Evolutionary conservation across 2,329 filamentous ascomycete genomes (phyloP).

Genomic region (Botrytis cinerea): DNA sequence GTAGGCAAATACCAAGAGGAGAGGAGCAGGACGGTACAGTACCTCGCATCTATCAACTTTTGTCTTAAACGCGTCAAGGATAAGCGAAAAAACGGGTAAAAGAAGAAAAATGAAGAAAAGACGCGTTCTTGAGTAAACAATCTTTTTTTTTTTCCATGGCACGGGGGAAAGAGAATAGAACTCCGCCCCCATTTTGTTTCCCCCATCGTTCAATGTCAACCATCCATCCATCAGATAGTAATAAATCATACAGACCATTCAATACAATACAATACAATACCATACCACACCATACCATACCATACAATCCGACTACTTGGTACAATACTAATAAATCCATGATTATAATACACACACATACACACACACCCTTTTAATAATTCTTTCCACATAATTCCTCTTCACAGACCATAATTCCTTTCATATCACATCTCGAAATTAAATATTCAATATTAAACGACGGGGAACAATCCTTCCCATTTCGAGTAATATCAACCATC

Average conservation of each 20-base stretch:
- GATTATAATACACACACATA: background rate
- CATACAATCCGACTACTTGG: background rate
- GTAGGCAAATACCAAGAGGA: background rate
- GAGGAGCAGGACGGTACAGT: no score
- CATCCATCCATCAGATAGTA: background rate
- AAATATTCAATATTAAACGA: background rate
- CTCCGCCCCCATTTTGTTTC: background rate
- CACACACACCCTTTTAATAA: background rate
- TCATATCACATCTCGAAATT: background rate
- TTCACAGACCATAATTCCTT: background rate
- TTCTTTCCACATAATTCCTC: no score
- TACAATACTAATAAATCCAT: background rate
- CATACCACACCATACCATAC: background rate
- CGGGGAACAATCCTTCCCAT: background rate
- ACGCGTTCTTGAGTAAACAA: slow-evolving; percentile 5
- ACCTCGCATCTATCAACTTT: background rate
- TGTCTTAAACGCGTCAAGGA: slow-evolving; percentile 2
- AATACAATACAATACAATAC: background rate
- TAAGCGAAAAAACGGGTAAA: slow-evolving; percentile 1
- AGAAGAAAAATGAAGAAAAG: background rate
- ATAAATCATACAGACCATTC: no score
- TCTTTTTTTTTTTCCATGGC: background rate
- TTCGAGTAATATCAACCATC: background rate
- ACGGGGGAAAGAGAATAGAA: background rate
- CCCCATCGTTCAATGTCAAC: background rate